These are phyloP conservation scores for Ceratocystiopsis minuta DNA, from an alignment of 2,329 filamentous ascomycete genomes.

Conservation along the genomic window DNA sequence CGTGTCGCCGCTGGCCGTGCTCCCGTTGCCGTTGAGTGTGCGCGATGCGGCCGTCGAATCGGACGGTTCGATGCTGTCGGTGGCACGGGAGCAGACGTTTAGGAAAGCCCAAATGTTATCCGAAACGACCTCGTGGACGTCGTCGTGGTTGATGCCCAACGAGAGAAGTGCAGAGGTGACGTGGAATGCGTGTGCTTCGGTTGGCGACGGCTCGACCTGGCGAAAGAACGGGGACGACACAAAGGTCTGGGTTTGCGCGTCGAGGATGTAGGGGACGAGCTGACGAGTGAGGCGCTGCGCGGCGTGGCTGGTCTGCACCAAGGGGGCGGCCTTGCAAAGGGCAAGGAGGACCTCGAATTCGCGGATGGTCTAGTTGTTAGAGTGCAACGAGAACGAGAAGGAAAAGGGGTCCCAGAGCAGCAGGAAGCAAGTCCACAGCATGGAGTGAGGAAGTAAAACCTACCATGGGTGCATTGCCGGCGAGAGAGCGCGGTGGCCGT, in stretches of 20 bases:
- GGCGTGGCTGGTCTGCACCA: conserved; percentile 50
- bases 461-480: conserved; percentile 45
- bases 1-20: conserved; percentile 22
- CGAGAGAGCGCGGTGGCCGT: conserved; percentile 24
- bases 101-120: conserved; percentile 56
- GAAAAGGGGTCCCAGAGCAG: too few relatives aligned
- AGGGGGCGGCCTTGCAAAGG: conserved; percentile 74
- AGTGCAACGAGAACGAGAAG: not conserved
- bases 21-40: conserved; percentile 16
- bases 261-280: conserved; percentile 67
- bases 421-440: conserved; percentile 1
- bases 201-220: conserved; percentile 70
- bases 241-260: conserved; percentile 66
- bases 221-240: conserved; percentile 66
- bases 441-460: conserved; percentile 1
- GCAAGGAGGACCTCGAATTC: conserved; percentile 87
- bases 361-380: conserved; percentile 46
- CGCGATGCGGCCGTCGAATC: not conserved
- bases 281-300: conserved; percentile 66
- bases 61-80: conserved; percentile 28
- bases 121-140: conserved; percentile 47
- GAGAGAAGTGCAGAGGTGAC: conserved; percentile 68
- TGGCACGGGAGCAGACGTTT: conserved; percentile 46
- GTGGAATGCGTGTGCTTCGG: conserved; percentile 64
- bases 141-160: conserved; percentile 54